Evolutionary conservation across 352 stramenopile genomes (phyloP).

Genomic region (Halophytophthora polymorphica): DNA sequence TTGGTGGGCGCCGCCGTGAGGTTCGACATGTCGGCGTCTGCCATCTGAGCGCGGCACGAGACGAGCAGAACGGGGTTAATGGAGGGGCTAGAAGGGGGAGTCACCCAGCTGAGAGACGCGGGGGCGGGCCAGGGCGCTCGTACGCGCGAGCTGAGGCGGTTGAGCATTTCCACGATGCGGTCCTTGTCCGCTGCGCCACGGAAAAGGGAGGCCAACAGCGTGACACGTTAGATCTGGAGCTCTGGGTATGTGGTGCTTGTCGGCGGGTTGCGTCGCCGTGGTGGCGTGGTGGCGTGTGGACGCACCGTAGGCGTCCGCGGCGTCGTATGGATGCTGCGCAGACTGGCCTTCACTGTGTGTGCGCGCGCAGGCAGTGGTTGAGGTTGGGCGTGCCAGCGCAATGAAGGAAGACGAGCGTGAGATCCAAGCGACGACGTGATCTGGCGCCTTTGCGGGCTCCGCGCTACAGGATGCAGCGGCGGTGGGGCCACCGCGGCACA

Average conservation of each 20-base stretch:
- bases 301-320: conserved; percentile 74
- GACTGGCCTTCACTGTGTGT: conserved; percentile 53
- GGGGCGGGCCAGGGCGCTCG: too few species aligned
- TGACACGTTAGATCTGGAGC: too few species aligned
- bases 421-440: too few species aligned
- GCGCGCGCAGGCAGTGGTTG: not conserved
- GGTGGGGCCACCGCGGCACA: not conserved
- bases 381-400: not conserved
- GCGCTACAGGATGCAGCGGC: not conserved
- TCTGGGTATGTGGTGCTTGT: too few species aligned
- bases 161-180: conserved; percentile 86
- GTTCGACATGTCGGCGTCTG: conserved; percentile 85
- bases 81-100: too few species aligned
- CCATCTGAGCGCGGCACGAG: conserved; percentile 45
- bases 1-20: conserved; percentile 75
- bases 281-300: too few species aligned
- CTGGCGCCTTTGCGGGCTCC: too few species aligned
- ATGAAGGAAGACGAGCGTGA: not conserved
- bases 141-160: conserved; percentile 79
- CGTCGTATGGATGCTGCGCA: conserved; percentile 56
- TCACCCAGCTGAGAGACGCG: too few species aligned
- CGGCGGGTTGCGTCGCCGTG: too few species aligned
- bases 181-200: conserved; percentile 70
- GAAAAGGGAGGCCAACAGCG: too few species aligned
- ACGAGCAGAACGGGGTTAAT: conserved; percentile 2